Conservation (phyloP, 768 basidiomycete genomes). For the Pleurotus giganteus region DNA sequence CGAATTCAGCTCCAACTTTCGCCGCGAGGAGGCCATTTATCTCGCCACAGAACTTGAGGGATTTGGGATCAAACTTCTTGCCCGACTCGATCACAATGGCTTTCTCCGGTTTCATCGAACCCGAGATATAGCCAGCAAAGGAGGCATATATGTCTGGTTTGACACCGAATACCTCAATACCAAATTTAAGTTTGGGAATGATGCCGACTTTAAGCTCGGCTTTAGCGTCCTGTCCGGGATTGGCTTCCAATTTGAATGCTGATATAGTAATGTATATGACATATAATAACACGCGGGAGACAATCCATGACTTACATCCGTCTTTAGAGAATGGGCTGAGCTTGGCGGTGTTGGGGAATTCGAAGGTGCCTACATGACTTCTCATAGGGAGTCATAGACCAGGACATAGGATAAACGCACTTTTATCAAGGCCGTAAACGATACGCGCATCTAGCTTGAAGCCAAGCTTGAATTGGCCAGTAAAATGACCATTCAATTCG, state of each 20-base stretch:
- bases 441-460: background rate
- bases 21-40: background rate
- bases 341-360: background rate
- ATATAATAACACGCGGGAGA: background rate
- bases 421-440: conserved; percentile 4
- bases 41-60: conserved; percentile 1
- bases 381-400: too few species aligned
- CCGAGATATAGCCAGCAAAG: background rate
- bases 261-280: too few species aligned
- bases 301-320: background rate
- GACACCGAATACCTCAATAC: conserved; percentile 1
- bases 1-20: background rate
- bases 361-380: background rate
- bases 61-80: conserved; percentile 5
- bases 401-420: background rate
- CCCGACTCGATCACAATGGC: background rate
- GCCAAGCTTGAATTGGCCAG: background rate
- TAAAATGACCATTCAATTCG: background rate
- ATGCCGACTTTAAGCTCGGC: conserved; percentile 6
- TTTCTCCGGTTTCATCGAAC: background rate
- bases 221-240: background rate
- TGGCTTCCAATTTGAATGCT: background rate
- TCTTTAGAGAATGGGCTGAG: background rate
- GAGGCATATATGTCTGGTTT: background rate
- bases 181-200: conserved; percentile 4